A percentile compares a stretch with the other conserved stretches of the same genome.
These are phyloP conservation scores for Acanthamoeba rhysodes DNA, from an alignment of 208 protist species.

Conservation along the genomic window DNA sequence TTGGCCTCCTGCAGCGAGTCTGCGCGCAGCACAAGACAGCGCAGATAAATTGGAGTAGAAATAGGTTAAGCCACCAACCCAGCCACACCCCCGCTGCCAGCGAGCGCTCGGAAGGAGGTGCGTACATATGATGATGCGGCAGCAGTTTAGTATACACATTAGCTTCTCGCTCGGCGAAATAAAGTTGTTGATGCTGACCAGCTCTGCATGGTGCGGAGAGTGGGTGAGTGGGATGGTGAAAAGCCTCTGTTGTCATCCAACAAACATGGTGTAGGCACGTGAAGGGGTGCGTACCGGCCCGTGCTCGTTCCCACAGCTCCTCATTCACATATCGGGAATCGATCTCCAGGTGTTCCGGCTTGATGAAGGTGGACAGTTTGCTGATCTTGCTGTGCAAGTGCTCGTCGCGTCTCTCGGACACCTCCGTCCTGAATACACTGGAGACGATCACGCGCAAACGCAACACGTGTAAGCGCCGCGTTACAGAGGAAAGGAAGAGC, in stretches of 20 bases:
- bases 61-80: no score
- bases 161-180: constrained; percentile 67
- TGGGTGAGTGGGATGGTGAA: background rate
- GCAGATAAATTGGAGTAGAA: no score
- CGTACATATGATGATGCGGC: constrained; percentile 73
- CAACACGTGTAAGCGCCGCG: background rate
- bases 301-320: constrained; percentile 36
- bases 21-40: background rate
- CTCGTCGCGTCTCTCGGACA: constrained; percentile 11
- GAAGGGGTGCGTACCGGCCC: background rate
- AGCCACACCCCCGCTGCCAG: no score
- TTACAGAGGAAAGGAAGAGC: background rate
- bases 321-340: constrained; percentile 45
- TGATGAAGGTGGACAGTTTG: constrained; percentile 32
- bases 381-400: constrained; percentile 16
- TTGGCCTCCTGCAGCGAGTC: constrained; percentile 73
- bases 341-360: constrained; percentile 68
- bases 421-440: constrained; percentile 67
- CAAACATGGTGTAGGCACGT: background rate
- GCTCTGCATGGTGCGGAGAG: constrained; percentile 41
- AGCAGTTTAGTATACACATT: constrained; percentile 76
- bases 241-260: background rate
- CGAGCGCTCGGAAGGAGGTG: background rate
- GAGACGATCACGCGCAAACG: background rate
- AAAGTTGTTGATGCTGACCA: constrained; percentile 66